Percentiles rank a stretch among this genome's conserved stretches.
Evolutionary conservation across 2,329 filamentous ascomycete species (phyloP).

Genomic region (Stagonosporopsis chrysanthemi): DNA sequence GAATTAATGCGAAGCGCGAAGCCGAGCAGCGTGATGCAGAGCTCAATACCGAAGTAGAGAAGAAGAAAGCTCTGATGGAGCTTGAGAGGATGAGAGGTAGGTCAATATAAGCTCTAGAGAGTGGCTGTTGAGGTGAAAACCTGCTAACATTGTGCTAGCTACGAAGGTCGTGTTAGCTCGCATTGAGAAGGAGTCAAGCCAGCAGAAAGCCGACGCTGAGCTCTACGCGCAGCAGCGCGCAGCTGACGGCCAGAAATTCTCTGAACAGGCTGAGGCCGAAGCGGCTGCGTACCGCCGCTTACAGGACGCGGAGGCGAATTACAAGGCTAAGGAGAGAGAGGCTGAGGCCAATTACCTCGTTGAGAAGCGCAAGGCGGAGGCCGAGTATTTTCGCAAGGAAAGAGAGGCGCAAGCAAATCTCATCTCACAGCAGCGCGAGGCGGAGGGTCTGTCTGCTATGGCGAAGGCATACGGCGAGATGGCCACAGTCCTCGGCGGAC

Average conservation of each 20-base stretch:
- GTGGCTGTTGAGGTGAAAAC: not conserved
- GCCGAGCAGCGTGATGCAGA: slow-evolving; percentile 82
- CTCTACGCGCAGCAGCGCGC: slow-evolving; percentile 59
- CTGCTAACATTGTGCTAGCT: slow-evolving; percentile 64
- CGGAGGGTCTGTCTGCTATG: slow-evolving; percentile 78
- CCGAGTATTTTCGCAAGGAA: slow-evolving; percentile 51
- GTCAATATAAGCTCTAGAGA: slow-evolving; percentile 37
- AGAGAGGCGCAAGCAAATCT: slow-evolving; percentile 68
- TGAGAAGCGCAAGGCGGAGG: slow-evolving; percentile 53
- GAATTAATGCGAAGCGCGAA: slow-evolving; percentile 74
- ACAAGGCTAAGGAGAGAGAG: slow-evolving; percentile 49
- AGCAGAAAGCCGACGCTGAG: slow-evolving; percentile 70
- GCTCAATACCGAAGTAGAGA: slow-evolving; percentile 78
- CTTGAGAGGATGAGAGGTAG: slow-evolving; percentile 62
- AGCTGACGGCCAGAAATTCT: slow-evolving; percentile 63
- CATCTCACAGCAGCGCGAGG: slow-evolving; percentile 72
- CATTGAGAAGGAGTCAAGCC: slow-evolving; percentile 71
- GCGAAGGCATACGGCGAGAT: slow-evolving; percentile 80
- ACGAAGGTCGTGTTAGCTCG: slow-evolving; percentile 79
- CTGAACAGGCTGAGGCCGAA: slow-evolving; percentile 66
- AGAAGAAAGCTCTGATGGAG: slow-evolving; percentile 79
- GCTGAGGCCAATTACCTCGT: slow-evolving; percentile 60
- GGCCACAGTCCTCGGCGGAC: slow-evolving; percentile 76
- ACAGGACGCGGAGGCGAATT: slow-evolving; percentile 55
- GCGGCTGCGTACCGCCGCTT: slow-evolving; percentile 56